Percentiles rank a stretch among this genome's conserved stretches.
phyloP scores from a whole-genome alignment of 208 protist genomes.

The Trypanosoma mega region DNA sequence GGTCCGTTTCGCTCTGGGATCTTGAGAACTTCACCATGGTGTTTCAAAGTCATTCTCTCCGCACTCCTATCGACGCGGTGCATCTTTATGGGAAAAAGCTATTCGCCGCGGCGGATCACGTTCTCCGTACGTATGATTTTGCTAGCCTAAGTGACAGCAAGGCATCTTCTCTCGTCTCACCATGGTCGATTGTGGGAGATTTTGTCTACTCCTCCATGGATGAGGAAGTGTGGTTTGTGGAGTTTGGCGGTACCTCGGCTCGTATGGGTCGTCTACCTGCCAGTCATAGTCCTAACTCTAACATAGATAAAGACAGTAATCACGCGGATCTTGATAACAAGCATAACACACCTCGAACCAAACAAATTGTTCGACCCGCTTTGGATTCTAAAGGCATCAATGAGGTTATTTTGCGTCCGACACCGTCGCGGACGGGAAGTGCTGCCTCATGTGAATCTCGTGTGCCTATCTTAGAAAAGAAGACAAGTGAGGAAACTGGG shows the following conservation, averaged over 20 bases:
- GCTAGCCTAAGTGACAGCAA: constrained; percentile 37
- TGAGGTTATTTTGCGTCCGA: too few relatives aligned
- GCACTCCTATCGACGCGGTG: constrained; percentile 63
- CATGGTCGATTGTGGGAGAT: constrained; percentile 73
- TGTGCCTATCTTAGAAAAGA: too few relatives aligned
- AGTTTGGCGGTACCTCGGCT: constrained; percentile 46
- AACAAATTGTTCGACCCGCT: too few relatives aligned
- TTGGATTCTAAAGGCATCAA: too few relatives aligned
- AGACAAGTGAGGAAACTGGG: too few relatives aligned
- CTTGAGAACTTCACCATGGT: constrained; percentile 54
- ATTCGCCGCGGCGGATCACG: constrained; percentile 54
- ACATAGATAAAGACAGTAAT: too few relatives aligned
- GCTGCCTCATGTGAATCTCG: too few relatives aligned
- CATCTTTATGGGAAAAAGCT: constrained; percentile 64
- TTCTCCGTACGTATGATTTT: constrained; percentile 56
- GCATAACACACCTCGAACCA: too few relatives aligned
- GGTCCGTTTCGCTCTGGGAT: constrained; percentile 75
- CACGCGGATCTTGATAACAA: too few relatives aligned
- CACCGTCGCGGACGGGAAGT: too few relatives aligned
- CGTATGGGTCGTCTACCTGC: constrained; percentile 44
- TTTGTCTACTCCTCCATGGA: constrained; percentile 51
- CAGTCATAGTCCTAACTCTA: not conserved
- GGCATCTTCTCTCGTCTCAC: constrained; percentile 36
- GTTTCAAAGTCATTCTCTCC: constrained; percentile 49
- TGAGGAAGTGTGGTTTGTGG: constrained; percentile 73